Evolutionary conservation across 495 filamentous ascomycete genomes (phyloP), one percentile per base, ranked within the genome.

Genomic region (Penicillium odoratum): DNA sequence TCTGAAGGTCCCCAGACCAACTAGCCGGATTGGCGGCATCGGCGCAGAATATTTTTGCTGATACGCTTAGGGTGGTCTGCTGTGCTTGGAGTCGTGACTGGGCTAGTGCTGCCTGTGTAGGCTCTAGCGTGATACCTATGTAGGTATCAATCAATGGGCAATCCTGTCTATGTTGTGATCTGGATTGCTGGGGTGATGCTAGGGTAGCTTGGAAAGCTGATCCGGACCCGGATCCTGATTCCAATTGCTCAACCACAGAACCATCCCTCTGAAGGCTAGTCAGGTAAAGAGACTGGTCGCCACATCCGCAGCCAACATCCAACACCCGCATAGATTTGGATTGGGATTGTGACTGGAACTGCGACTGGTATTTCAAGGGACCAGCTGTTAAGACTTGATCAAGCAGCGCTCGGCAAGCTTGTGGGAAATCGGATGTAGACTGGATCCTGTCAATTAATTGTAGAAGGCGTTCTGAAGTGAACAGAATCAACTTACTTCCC

Each of bases 261-360:
- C 5, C 34, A 31, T 51, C 8, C n/a, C 9, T 47, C 15, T 18
- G 18, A 4, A 53, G 42, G 2, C 28, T 28, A 5, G 33, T 59
- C 18, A 80, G 25, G 45, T 72, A 66, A 3, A 78, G 8, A 1
- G 69, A 72, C 58, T 82, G 79, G 55, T 81, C 78, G 18, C 79
- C 79, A 45, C 79, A 82, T 7, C 79, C 78, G 48, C 79, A 75
- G 16, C 79, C 79, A 3, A 82, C 67, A 58, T 82, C 79, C 9
- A 82, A 48, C 8, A 82, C 38, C 16, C 60, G 65, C 4, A 78
- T 18, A 13, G 52, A 54, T 28, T 56, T 48, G 4, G 36, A n/a
- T 43, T 64, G 45, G 31, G 55, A 21, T 21, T 21, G 21, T 21
- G 21, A 21, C 21, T 21, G 21, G 21, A 21, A 21, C 21, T 21